Evolutionary conservation across 1,139 yeast genomes (phyloP).

Genomic region (Wickerhamomyces sp.): DNA sequence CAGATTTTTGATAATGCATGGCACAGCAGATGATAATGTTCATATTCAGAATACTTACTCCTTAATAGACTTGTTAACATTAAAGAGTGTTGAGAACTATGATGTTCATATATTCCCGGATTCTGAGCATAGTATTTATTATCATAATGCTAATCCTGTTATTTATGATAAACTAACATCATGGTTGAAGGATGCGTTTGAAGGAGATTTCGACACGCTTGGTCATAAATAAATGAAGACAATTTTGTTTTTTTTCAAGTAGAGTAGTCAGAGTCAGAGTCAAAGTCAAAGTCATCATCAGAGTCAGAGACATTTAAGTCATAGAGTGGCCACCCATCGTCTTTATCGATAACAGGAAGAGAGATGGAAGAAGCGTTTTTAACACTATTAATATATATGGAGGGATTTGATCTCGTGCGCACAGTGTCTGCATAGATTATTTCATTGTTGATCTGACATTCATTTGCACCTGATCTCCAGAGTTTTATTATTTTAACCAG

Average conservation of each 20-base stretch:
- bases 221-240: slow-evolving; percentile 10
- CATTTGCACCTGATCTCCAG: too few species aligned
- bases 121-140: slow-evolving; percentile 77
- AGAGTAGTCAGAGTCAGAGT: not conserved
- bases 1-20: slow-evolving; percentile 84
- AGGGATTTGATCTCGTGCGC: too few species aligned
- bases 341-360: not conserved
- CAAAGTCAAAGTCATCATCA: too few species aligned
- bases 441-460: not conserved
- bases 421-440: not conserved
- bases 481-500: too few species aligned
- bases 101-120: slow-evolving; percentile 93
- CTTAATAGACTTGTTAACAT: slow-evolving; percentile 65
- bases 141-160: slow-evolving; percentile 72
- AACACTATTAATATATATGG: too few species aligned
- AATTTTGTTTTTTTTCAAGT: not conserved
- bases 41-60: slow-evolving; percentile 84
- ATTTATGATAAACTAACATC: slow-evolving; percentile 68
- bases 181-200: slow-evolving; percentile 73
- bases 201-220: slow-evolving; percentile 39
- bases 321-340: not conserved
- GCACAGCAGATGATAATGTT: slow-evolving; percentile 96
- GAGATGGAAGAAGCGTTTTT: too few species aligned
- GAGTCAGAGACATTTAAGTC: not conserved
- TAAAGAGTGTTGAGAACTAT: slow-evolving; percentile 65